These are phyloP conservation scores for Fusarium xylarioides DNA, from an alignment of 2,329 filamentous ascomycete species.

Conservation along the genomic window DNA sequence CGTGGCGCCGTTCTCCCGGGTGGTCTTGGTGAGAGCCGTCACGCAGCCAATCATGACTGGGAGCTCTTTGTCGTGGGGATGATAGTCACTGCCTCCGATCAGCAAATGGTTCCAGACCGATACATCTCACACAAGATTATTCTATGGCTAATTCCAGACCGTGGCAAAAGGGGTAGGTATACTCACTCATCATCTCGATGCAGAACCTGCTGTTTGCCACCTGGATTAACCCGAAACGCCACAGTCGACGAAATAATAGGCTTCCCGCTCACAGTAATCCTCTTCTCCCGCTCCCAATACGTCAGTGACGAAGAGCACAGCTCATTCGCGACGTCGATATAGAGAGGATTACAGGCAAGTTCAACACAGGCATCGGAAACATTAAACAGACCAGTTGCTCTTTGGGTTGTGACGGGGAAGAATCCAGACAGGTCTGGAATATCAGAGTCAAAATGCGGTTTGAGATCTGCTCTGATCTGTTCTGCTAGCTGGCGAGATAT, in stretches of 20 bases:
- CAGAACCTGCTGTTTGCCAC: slow-evolving; percentile 50
- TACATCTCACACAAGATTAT: neutral
- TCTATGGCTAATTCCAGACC: neutral
- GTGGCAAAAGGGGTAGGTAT: neutral
- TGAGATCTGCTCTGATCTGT: slow-evolving; percentile 50
- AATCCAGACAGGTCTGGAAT: slow-evolving; percentile 50
- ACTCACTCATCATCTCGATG: slow-evolving; percentile 42
- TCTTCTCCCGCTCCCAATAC: slow-evolving; percentile 6
- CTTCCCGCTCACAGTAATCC: slow-evolving; percentile 41
- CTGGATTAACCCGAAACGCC: slow-evolving; percentile 52
- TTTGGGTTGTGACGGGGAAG: slow-evolving; percentile 51
- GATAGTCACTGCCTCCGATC: neutral
- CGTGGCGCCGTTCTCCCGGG: slow-evolving; percentile 53
- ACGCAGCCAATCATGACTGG: slow-evolving; percentile 28
- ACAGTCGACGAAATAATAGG: slow-evolving; percentile 50
- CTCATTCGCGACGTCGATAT: slow-evolving; percentile 11
- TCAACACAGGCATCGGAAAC: slow-evolving; percentile 52
- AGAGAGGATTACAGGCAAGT: slow-evolving; percentile 44
- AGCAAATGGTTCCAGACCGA: neutral
- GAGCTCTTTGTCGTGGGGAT: slow-evolving; percentile 2
- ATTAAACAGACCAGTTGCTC: slow-evolving; percentile 51
- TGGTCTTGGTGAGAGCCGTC: slow-evolving; percentile 51
- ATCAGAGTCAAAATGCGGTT: slow-evolving; percentile 50
- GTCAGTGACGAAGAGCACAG: slow-evolving; percentile 1
- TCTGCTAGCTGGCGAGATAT: slow-evolving; percentile 44